These are phyloP conservation scores for Talaromyces proteolyticus DNA, from an alignment of 495 filamentous ascomycete genomes.

Conservation along the genomic window DNA sequence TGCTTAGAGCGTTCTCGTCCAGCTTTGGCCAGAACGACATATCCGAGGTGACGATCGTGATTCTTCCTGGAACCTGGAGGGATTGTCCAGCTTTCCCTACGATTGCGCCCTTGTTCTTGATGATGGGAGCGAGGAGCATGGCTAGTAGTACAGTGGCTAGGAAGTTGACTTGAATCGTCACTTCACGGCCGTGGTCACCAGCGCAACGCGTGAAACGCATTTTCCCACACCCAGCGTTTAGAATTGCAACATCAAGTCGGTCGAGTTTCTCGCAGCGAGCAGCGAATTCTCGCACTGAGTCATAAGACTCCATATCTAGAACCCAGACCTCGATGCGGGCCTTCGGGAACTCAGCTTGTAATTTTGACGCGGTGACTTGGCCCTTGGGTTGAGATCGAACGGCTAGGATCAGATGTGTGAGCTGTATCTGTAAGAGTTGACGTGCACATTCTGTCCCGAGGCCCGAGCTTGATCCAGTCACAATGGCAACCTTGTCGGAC, in stretches of 20 bases:
- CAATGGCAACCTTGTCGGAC: conserved; percentile 20
- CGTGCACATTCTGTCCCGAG: conserved; percentile 31
- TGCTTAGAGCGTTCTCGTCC: conserved; percentile 13
- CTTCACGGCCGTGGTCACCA: conserved; percentile 33
- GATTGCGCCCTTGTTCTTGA: conserved; percentile 39
- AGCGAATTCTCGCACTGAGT: conserved; percentile 37
- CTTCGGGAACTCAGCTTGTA: conserved; percentile 19
- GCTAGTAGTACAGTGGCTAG: conserved; percentile 33
- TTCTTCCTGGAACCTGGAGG: conserved; percentile 18
- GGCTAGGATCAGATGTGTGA: conserved; percentile 42
- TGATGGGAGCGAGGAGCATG: conserved; percentile 41
- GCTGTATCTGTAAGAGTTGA: conserved; percentile 19
- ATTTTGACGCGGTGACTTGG: conserved; percentile 20
- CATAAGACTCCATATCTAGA: conserved; percentile 43
- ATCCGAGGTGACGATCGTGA: conserved; percentile 35
- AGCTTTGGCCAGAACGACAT: conserved; percentile 27
- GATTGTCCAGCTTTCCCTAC: too few species aligned
- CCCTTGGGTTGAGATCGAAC: conserved; percentile 42
- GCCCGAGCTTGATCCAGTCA: conserved; percentile 34
- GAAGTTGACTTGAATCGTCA: conserved; percentile 36
- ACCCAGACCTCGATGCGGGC: conserved; percentile 41
- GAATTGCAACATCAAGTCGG: conserved; percentile 43
- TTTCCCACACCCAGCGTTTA: conserved; percentile 47
- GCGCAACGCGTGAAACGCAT: conserved; percentile 21
- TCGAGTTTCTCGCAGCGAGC: conserved; percentile 19